A percentile compares a stretch with the other conserved stretches of the same genome.
phyloP scores from a whole-genome alignment of 331 rosid species.

The Cydonia oblonga region DNA sequence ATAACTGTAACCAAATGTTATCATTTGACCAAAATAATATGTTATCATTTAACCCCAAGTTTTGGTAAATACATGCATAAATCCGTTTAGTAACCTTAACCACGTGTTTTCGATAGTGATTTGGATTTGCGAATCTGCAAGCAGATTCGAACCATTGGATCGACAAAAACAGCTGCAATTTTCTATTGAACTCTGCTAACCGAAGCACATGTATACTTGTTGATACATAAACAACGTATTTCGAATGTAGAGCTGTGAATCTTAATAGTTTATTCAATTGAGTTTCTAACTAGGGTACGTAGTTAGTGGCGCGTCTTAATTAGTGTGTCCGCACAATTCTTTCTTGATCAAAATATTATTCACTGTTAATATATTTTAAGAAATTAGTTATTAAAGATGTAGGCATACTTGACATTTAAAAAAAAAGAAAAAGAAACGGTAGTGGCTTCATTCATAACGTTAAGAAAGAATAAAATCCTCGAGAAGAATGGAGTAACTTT shows the following conservation, averaged over 20 bases:
- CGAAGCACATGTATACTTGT: constrained; percentile 24
- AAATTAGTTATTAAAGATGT: no score
- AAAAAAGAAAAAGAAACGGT: no score
- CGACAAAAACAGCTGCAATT: constrained; percentile 11
- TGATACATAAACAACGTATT: not conserved
- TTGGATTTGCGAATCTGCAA: constrained; percentile 18
- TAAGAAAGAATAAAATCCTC: no score
- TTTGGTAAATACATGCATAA: not conserved
- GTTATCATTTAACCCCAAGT: not conserved
- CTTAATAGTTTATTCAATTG: not conserved
- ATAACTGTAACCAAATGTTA: not conserved
- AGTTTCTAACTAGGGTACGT: not conserved
- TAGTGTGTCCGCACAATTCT: not conserved
- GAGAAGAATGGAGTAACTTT: no score
- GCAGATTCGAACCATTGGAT: constrained; percentile 24
- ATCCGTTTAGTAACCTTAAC: not conserved
- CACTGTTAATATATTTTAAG: no score
- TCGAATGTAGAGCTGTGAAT: not conserved
- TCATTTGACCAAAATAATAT: not conserved
- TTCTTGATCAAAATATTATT: no score
- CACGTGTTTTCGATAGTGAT: constrained; percentile 26
- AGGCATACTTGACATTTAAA: no score
- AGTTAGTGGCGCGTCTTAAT: not conserved
- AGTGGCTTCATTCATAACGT: no score
- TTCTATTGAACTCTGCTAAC: constrained; percentile 16